Base-by-base conservation (phyloP, 495 filamentous ascomycete species). In the Aspergillus sclerotioniger region DNA sequence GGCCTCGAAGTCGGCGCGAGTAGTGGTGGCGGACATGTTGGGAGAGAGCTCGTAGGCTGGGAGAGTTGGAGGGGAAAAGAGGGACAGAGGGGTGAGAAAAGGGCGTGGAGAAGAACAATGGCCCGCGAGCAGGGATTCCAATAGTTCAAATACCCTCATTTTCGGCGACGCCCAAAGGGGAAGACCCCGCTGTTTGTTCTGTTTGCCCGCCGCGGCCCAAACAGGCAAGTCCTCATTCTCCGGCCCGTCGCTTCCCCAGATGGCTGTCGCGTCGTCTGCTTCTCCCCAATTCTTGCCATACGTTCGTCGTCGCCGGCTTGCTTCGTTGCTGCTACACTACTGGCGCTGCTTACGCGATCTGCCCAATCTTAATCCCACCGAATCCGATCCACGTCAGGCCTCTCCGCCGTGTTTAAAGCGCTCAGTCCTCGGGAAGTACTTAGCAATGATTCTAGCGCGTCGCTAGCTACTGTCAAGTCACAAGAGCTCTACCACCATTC, bases 1-100 rank as follows among this genome's bases (percentile, higher is more conserved):
- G 15, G 82, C 75, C 80, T 98, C 94, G 69, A 98, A 98, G 54
- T 94, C 86, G 62, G 88, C 80, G 58, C 89, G 81, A 39, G 86
- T 90, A 29, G 86, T 90, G 17, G 85, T 90, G 57, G 85, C 69
- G 44, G 84, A 79, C 86, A 87, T 88, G 45, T 62, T 79, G 66
- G 64, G 47, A 12, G 43, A 59, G 31, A 28, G 44, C 53, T 13
- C 4, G 51, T 33, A 32, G 5, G 33, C 12, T 20, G 12, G 20
- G 28, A 32, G 12, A 44, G 28, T 29, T 9, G 35, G 35, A 55
- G 32, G 12, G 51, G 33, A 5, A 54, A 53, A 16, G 41, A 32
- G 19, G 29, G 19, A 32, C 20, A 13, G 49, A 53, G 28, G 6
- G 29, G 21, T 16, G 45, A 7, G 28, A 7, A 37, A 17, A 17